These are phyloP conservation scores for Babesia ovata DNA, from an alignment of 169 alveolate genomes.

Conservation along the genomic window DNA sequence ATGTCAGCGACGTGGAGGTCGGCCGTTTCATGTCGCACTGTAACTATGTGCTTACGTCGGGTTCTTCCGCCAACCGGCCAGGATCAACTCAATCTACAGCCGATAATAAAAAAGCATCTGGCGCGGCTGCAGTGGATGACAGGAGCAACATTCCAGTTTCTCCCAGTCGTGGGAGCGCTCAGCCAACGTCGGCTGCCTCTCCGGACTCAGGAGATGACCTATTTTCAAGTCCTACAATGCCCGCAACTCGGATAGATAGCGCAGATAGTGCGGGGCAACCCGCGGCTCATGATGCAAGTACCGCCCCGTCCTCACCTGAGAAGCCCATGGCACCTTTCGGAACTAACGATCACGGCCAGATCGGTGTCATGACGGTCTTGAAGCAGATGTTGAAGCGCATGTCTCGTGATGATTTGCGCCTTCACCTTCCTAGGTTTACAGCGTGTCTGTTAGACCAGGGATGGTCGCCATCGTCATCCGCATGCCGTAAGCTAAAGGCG, in stretches of 20 bases:
- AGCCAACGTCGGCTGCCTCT: not conserved
- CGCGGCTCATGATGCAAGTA: not conserved
- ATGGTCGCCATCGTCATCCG: slow-evolving; percentile 8
- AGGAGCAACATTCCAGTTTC: too few relatives aligned
- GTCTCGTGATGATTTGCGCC: slow-evolving; percentile 4
- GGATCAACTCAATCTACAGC: not conserved
- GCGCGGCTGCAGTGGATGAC: too few relatives aligned
- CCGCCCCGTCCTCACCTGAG: not conserved
- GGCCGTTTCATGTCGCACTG: slow-evolving; percentile 16
- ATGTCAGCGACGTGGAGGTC: slow-evolving; percentile 15
- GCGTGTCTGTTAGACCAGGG: slow-evolving; percentile 9
- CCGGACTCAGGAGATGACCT: not conserved
- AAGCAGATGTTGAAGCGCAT: slow-evolving; percentile 61
- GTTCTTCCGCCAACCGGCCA: not conserved
- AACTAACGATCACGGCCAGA: slow-evolving; percentile 37
- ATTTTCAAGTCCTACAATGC: not conserved
- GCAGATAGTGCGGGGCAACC: not conserved
- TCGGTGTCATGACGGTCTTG: slow-evolving; percentile 46
- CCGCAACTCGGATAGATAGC: not conserved
- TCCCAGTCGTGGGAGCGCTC: not conserved
- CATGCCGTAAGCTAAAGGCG: slow-evolving; percentile 44
- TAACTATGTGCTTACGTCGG: not conserved
- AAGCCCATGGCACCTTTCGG: not conserved
- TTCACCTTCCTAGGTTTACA: slow-evolving; percentile 15
- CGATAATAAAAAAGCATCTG: too few relatives aligned